These are phyloP conservation scores for Ceratocystis ficicola DNA, from an alignment of 2,329 filamentous ascomycete species.

Conservation along the genomic window DNA sequence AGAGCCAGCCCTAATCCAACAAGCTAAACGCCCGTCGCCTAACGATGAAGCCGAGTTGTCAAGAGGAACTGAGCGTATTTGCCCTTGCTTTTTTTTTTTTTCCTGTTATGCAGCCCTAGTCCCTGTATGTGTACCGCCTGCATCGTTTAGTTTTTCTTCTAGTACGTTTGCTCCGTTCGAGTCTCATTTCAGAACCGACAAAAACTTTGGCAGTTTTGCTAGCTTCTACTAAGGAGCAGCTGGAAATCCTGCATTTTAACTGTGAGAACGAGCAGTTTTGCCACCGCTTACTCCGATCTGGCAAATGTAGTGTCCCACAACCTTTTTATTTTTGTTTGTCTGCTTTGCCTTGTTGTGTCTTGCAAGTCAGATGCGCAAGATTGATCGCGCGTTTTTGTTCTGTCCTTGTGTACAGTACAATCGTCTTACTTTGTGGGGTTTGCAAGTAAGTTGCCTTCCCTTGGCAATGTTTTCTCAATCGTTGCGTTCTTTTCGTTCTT, in stretches of 20 bases:
- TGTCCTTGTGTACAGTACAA: neutral
- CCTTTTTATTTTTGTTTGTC: neutral
- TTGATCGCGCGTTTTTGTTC: neutral
- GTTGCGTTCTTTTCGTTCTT: neutral
- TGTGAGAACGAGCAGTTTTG: neutral
- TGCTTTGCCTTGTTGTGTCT: neutral
- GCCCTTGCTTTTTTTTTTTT: neutral
- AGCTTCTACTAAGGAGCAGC: neutral
- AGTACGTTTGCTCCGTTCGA: neutral
- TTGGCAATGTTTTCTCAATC: neutral
- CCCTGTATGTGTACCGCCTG: neutral
- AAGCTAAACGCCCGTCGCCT: neutral
- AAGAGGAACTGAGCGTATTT: neutral
- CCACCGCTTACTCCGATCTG: conserved; percentile 3
- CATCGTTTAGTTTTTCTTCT: neutral
- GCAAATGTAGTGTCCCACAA: neutral
- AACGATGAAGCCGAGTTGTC: neutral
- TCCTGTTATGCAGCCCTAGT: neutral
- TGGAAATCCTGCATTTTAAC: conserved; percentile 5
- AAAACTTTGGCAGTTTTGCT: neutral
- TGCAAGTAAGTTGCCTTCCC: neutral
- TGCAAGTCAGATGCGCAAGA: neutral
- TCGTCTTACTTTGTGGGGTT: neutral
- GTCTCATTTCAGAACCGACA: neutral
- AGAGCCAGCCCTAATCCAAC: neutral